Conservation (phyloP, 2,329 filamentous ascomycete species). For the Sphaerulina populicola region DNA sequence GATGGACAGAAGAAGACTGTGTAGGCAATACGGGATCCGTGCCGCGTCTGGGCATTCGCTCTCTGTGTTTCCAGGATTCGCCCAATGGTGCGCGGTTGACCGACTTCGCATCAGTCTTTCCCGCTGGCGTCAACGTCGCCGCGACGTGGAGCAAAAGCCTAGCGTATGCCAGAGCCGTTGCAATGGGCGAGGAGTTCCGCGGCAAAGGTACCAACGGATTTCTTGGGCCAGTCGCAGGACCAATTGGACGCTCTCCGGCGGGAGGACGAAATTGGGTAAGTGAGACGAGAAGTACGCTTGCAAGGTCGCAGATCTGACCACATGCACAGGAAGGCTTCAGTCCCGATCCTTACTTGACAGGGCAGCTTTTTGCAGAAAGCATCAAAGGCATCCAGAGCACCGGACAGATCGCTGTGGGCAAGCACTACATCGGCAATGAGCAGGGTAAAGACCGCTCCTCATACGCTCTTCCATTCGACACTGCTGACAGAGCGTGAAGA, state of each 20-base stretch:
- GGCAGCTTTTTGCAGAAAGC: conserved; percentile 45
- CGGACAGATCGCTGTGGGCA: conserved; percentile 73
- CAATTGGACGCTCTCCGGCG: conserved; percentile 51
- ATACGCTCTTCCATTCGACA: too few species aligned
- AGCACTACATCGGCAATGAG: conserved; percentile 68
- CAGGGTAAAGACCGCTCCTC: conserved; percentile 36
- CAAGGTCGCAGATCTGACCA: conserved; percentile 55
- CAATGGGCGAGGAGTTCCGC: conserved; percentile 67
- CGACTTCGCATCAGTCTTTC: conserved; percentile 75
- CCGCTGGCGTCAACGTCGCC: conserved; percentile 67
- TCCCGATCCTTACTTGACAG: conserved; percentile 68
- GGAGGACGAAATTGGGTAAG: conserved; percentile 12
- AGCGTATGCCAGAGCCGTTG: conserved; percentile 58
- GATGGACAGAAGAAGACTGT: conserved; percentile 62
- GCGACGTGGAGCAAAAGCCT: conserved; percentile 72
- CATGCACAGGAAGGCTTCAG: conserved; percentile 46
- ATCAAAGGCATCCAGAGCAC: conserved; percentile 72
- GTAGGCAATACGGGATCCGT: conserved; percentile 62
- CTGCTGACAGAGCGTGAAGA: conserved; percentile 32
- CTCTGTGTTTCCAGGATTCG: conserved; percentile 73
- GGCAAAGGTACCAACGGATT: conserved; percentile 67
- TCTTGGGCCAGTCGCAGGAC: conserved; percentile 68
- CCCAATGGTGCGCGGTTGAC: conserved; percentile 69
- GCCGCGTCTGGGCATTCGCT: conserved; percentile 32
- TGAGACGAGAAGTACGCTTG: background rate